These are phyloP conservation scores for Aspergillus texensis DNA, from an alignment of 2,329 filamentous ascomycete species.

Conservation along the genomic window DNA sequence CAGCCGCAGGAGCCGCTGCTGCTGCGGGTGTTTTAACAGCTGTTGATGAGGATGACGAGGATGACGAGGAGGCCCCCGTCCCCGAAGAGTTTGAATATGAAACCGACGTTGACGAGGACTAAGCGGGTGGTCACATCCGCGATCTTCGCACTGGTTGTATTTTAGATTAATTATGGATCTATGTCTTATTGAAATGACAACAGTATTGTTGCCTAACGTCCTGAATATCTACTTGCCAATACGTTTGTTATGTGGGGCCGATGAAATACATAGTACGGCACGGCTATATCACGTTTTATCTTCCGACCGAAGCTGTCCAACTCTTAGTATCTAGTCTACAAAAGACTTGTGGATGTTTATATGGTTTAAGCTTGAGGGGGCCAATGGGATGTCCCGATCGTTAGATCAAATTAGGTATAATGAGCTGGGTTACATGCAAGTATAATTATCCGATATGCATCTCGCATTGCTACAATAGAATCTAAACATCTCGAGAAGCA, in stretches of 20 bases:
- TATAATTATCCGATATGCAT: background rate
- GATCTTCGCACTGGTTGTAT: constrained; percentile 34
- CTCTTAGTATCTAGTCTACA: background rate
- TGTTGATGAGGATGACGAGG: constrained; percentile 70
- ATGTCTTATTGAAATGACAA: constrained; percentile 25
- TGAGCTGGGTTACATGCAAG: background rate
- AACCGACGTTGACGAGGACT: constrained; percentile 41
- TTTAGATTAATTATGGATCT: constrained; percentile 40
- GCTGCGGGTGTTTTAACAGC: constrained; percentile 81
- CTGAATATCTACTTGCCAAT: constrained; percentile 13
- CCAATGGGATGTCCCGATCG: background rate
- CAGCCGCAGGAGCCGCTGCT: constrained; percentile 62
- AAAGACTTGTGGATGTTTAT: background rate
- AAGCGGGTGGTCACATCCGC: background rate
- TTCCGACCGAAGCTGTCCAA: background rate
- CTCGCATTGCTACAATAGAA: no score
- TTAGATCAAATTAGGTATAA: background rate
- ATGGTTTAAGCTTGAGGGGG: background rate
- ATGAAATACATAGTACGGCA: background rate
- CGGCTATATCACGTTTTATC: background rate
- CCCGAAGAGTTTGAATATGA: constrained; percentile 52
- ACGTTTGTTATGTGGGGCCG: background rate
- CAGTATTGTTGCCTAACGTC: constrained; percentile 14
- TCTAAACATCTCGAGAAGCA: background rate
- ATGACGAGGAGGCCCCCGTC: constrained; percentile 50